These are phyloP conservation scores for Aspergillus steynii DNA, from an alignment of 495 filamentous ascomycete species.

Conservation along the genomic window DNA sequence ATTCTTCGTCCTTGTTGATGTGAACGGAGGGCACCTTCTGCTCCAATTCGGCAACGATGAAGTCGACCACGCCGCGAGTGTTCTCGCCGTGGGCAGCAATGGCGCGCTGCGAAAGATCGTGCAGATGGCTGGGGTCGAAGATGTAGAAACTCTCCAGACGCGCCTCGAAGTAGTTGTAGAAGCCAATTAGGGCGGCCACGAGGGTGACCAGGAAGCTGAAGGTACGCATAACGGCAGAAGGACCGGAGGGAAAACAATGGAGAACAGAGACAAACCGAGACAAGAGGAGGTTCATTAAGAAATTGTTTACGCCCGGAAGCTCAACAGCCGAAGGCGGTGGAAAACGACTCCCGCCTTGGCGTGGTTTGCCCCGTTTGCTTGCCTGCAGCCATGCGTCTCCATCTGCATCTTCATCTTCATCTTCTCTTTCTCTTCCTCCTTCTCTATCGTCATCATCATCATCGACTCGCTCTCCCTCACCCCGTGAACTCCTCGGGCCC, in stretches of 20 bases:
- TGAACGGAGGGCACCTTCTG: slow-evolving; percentile 40
- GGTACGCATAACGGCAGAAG: slow-evolving; percentile 25
- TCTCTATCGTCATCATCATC: neutral
- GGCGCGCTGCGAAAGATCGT: slow-evolving; percentile 64
- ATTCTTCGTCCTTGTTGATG: slow-evolving; percentile 47
- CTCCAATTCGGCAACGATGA: slow-evolving; percentile 53
- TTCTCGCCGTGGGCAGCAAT: slow-evolving; percentile 71
- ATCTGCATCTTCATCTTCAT: slow-evolving; percentile 5
- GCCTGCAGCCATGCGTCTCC: neutral
- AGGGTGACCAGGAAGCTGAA: slow-evolving; percentile 62
- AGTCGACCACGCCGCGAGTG: slow-evolving; percentile 65
- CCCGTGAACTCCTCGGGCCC: no score
- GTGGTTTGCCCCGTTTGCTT: no score
- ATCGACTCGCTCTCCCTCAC: no score
- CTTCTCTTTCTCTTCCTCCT: neutral
- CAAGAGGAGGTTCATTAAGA: neutral
- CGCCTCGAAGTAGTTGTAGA: slow-evolving; percentile 65
- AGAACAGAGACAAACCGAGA: slow-evolving; percentile 1
- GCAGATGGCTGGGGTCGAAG: slow-evolving; percentile 66
- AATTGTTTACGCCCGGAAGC: neutral
- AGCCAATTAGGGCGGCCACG: slow-evolving; percentile 56
- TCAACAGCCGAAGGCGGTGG: neutral
- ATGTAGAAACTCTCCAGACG: slow-evolving; percentile 76
- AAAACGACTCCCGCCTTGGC: neutral
- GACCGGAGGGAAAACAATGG: neutral